Base-by-base conservation (phyloP, 1,284 basidiomycete genomes). In the Papiliotrema terrestris region DNA sequence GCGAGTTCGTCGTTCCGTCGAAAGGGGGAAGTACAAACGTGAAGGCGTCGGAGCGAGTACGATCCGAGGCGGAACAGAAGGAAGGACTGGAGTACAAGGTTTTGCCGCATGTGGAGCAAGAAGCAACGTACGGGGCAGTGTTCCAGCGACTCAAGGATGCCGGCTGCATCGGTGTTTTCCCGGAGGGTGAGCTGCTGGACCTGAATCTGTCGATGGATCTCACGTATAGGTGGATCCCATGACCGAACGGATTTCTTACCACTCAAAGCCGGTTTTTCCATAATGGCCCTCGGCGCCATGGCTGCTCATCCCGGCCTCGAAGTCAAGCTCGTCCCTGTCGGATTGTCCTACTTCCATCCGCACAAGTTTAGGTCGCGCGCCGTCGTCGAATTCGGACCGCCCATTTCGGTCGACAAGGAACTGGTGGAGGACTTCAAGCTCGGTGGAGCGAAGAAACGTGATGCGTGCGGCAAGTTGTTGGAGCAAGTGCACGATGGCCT, bases 211-310 rank as follows among this genome's bases (percentile, higher is more conserved):
- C 17, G 36, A 37, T 45, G 8, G 13, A 8, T 51, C 22, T 44
- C 6, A 50, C 17, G 48, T 42, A 42, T 25, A 93, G 91, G 93
- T 65, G 94, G 94, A 54, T 96, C 93, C 55, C 94, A 98, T 76
- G 94, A 98, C 77, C 86, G 94, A 39, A 94, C 90, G 17, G 93
- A 97, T 73, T 83, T 97, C 52, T 82, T 97, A 37, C 94, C 94
- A 1, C 82, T 98, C 45, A 98, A 98, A 78, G 94, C 94, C 20
- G 94, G 94, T 4, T 92, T 98, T 46, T 89, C 92, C 1, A 84
- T 97, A 64, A 97, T 98, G 93, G 92, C 94, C n/a, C 82, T 98
- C 4, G 94, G 94, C 36, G 93, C 94, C 1, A 94, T 97, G 90
- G 89, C 90, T 2, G 87, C 88, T 59, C 84, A 97, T 73, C 86